Base-by-base conservation (phyloP, 805 yeast genomes). In the Ogataea allantospora region DNA sequence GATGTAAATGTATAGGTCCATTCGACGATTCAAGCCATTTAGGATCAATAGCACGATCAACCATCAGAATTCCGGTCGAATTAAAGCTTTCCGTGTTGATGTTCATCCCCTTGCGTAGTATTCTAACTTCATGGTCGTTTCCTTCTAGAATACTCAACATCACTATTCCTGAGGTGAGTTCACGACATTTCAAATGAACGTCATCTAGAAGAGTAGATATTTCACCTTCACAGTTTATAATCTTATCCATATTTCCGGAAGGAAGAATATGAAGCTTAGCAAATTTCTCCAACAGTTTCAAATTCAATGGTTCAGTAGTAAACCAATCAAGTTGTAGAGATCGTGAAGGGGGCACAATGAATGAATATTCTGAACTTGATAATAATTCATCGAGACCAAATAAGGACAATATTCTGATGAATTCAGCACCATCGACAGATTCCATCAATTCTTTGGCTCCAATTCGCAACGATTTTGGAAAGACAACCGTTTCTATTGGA, bases 231-330 rank as follows among this genome's bases (percentile, higher is more conserved):
- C 93, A 84, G 5, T 63, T 49, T 10, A 77, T 53, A 7, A 84
- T 44, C 15, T 57, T 61, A 0, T 57, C 55, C 2, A 79, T 57
- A 8, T 83, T 74, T 15, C 72, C 66, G 14, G 73, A 73, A 2
- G 85, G 84, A 2, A 89, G 66, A 18, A 87, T 65, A 56, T 89
- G 98, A 33, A 86, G 62, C 34, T 71, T 72, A 25, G 86, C 63
- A 41, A 88, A 73, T 10, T 75, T 70, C 27, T 67, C 67, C 21
- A 87, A 57, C 19, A 33, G 51, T 2, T 49, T 33, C 10, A 47
- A 23, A 12, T 68, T 65, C 1, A 62, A 56, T 30, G 66, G 65
- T 20, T 61, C 62, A 5, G 63, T 51, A 18, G 76, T 71, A 36
- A 74, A 69, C 47, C 77, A 81, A 23, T 70, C 77, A 43, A 68